Evolutionary conservation across 2,329 filamentous ascomycete genomes (phyloP), one percentile per base, ranked within the genome.

Genomic region (Neonectria coccinea): DNA sequence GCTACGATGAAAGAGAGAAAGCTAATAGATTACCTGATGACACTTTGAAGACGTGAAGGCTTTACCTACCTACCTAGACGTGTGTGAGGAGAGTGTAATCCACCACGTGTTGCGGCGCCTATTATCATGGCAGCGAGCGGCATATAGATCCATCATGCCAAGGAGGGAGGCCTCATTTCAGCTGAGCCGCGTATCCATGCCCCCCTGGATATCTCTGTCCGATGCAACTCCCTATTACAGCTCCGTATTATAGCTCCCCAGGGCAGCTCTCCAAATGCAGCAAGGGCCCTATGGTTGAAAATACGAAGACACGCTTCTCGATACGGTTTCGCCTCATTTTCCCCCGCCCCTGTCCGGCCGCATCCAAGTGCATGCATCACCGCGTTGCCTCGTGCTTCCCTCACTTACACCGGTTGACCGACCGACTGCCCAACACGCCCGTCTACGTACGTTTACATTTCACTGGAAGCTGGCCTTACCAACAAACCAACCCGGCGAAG

Each of bases 1-100:
- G 66, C 70, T 73, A 73, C 64, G 71, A 73, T 48, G 69, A 70
- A 73, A 73, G 61, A 64, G 50, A 70, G 69, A 70, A 73, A 72
- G 70, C 69, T 73, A 73, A 73, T 73, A 73, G 71, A 73, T 73
- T 61, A 64, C 62, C 62, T 73, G 71, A 73, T 73, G 71, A 73
- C 67, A 69, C 59, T 48, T 48, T 68, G 14, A 57, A 59, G n/a
- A 16, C 10, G 7, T n/a, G 25, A 10, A 10, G n/a, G 10, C 3
- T 29, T 48, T 20, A 20, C 3, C 20, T 25, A 4, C 22, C 22
- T 25, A 25, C 22, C 22, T 27, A 31, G n/a, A 18, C 27, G 4
- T 8, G 27, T 31, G 16, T 27, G 16, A 18, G 11, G 47, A 31
- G 25, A n/a, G 39, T 42, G n/a, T n/a, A n/a, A 42, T 25, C 25